These are phyloP conservation scores for Simplicillium sp. DNA, from an alignment of 2,329 filamentous ascomycete species.

Conservation along the genomic window DNA sequence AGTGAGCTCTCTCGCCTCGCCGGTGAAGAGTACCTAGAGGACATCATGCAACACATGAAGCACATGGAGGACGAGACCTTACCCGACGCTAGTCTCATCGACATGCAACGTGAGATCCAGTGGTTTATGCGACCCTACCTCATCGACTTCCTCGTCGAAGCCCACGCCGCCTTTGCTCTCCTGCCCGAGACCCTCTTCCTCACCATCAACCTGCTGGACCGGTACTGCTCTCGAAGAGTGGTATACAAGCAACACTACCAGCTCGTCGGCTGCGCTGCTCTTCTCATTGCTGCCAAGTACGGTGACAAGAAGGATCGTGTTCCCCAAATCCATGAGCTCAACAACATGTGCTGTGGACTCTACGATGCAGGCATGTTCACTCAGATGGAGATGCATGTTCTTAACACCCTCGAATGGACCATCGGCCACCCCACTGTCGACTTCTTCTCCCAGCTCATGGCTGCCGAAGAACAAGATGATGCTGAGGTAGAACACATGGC, in stretches of 20 bases:
- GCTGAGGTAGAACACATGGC: conserved; percentile 91
- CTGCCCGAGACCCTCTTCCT: conserved; percentile 93
- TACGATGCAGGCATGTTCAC: conserved; percentile 99
- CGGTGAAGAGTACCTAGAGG: conserved; percentile 85
- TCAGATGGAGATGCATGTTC: conserved; percentile 99
- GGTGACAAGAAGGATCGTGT: conserved; percentile 98
- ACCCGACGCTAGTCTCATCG: conserved; percentile 93
- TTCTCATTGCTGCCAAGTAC: conserved; percentile 96
- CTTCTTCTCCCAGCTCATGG: conserved; percentile 80
- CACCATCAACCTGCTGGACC: conserved; percentile 89
- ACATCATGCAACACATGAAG: conserved; percentile 89
- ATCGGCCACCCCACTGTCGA: conserved; percentile 95
- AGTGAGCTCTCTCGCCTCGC: conserved; percentile 81
- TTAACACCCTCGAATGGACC: conserved; percentile 94
- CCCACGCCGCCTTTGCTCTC: conserved; percentile 87
- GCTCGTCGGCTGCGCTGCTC: conserved; percentile 87
- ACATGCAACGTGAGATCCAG: conserved; percentile 98
- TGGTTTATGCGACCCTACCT: conserved; percentile 99
- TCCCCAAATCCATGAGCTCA: conserved; percentile 92
- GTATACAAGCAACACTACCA: conserved; percentile 99
- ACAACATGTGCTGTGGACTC: conserved; percentile 97
- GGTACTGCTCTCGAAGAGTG: conserved; percentile 94
- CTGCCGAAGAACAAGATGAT: conserved; percentile 70
- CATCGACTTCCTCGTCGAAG: conserved; percentile 96
- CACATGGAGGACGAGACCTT: conserved; percentile 93